phyloP scores from a whole-genome alignment of 202 grass and related monocot genomes.

The Setaria italica region DNA sequence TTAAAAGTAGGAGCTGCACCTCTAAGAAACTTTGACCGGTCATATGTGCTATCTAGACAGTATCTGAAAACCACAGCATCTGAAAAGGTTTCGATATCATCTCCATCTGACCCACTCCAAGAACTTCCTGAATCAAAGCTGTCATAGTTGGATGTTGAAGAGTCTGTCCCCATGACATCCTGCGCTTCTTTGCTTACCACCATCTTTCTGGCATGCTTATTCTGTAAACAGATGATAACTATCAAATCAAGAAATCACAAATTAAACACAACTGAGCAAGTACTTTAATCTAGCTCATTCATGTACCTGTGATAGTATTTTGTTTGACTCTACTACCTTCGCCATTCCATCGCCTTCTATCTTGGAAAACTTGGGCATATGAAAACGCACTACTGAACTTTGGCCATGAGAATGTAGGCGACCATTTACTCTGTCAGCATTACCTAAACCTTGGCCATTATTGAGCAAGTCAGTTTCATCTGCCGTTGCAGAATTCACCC shows the following conservation, averaged over 20 bases:
- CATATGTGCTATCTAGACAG: constrained; percentile 74
- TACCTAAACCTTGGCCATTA: constrained; percentile 44
- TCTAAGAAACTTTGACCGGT: constrained; percentile 73
- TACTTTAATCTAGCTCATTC: constrained; percentile 23
- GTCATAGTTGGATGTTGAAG: constrained; percentile 70
- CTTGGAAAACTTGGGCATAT: constrained; percentile 59
- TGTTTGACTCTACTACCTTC: constrained; percentile 45
- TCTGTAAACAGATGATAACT: constrained; percentile 28
- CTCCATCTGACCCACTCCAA: constrained; percentile 62
- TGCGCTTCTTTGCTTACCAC: constrained; percentile 49
- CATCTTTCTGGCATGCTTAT: constrained; percentile 42
- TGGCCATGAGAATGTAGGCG: constrained; percentile 39
- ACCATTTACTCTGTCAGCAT: constrained; percentile 53
- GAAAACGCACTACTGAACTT: constrained; percentile 42
- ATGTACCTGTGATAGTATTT: constrained; percentile 59
- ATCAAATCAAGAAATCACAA: constrained; percentile 14
- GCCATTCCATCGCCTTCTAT: constrained; percentile 51
- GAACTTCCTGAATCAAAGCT: constrained; percentile 67
- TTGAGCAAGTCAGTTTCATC: constrained; percentile 57
- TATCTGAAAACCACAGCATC: constrained; percentile 86
- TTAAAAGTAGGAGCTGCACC: constrained; percentile 56
- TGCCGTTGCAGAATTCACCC: constrained; percentile 31
- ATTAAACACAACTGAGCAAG: constrained; percentile 43
- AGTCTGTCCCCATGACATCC: constrained; percentile 58
- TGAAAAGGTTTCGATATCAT: constrained; percentile 54